Percentiles rank a stretch among this genome's conserved stretches.
Conservation (phyloP, 169 alveolate species). For the Miamiensis avidus region DNA sequence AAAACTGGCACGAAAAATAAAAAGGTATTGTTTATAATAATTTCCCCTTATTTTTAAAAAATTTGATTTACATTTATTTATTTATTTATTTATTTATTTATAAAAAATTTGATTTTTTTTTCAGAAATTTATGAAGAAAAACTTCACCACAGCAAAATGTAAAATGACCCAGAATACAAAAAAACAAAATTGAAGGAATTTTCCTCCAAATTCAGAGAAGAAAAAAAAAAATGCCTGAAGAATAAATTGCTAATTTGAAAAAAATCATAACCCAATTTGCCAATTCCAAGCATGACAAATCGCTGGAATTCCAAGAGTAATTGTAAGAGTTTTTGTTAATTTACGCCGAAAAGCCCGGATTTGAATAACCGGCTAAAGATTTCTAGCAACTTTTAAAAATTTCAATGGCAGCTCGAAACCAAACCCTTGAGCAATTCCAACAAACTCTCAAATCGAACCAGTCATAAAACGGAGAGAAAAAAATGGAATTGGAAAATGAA, state of each 20-base stretch:
- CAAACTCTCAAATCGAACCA: no score
- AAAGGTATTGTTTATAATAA: background rate
- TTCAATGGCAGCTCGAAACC: slow-evolving; percentile 5
- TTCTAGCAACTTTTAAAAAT: no score
- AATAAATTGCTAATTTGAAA: background rate
- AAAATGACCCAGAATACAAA: slow-evolving; percentile 13
- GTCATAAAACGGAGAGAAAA: no score
- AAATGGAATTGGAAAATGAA: background rate
- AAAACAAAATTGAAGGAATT: background rate
- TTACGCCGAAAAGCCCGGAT: background rate
- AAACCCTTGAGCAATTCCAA: background rate
- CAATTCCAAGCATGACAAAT: background rate
- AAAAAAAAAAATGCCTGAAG: background rate
- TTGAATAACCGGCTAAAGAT: background rate
- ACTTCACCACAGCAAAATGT: background rate
- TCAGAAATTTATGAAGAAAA: background rate
- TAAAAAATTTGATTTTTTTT: no score
- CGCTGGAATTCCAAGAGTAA: background rate
- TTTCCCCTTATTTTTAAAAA: background rate
- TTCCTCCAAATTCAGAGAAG: background rate
- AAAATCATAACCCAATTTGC: background rate
- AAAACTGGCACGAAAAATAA: background rate
- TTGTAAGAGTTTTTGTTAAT: background rate
- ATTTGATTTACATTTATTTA: slow-evolving; percentile 1
- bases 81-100: no score